A percentile compares a stretch with the other conserved stretches of the same genome.
Evolutionary conservation across 2,329 filamentous ascomycete genomes (phyloP).

Genomic region (Coniochaeta ligniaria): DNA sequence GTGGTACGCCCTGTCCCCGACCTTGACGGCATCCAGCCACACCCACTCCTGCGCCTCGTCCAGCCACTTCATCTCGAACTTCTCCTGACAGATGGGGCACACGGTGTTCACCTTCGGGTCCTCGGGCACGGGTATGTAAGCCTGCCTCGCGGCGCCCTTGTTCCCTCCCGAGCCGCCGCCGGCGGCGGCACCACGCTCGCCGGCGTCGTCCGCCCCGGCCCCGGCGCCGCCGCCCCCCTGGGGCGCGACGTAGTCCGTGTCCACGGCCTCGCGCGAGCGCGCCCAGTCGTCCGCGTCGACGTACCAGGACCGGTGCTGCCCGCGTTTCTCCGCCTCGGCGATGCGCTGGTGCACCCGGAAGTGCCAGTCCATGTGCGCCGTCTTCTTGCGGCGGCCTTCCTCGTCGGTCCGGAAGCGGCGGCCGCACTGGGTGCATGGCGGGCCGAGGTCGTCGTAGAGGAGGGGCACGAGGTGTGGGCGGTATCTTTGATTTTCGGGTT

Average conservation of each 20-base stretch:
- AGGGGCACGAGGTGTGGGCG: conserved; percentile 66
- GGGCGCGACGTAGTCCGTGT: conserved; percentile 44
- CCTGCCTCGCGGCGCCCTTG: conserved; percentile 35
- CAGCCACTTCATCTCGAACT: conserved; percentile 86
- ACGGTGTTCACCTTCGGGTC: conserved; percentile 68
- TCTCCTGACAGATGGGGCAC: conserved; percentile 93
- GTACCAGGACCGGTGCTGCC: conserved; percentile 91
- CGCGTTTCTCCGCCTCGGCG: conserved; percentile 76
- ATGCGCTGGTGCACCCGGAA: conserved; percentile 89
- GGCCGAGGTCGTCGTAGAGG: conserved; percentile 75
- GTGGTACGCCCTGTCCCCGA: conserved; percentile 78
- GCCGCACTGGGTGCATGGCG: conserved; percentile 87
- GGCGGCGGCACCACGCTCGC: conserved; percentile 30
- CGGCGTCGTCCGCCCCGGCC: conserved; percentile 22
- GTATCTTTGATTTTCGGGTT: conserved; percentile 6
- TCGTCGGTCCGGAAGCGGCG: conserved; percentile 71
- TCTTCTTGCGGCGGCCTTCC: conserved; percentile 78
- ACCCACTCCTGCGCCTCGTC: conserved; percentile 95
- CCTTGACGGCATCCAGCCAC: conserved; percentile 80
- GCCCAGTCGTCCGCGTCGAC: conserved; percentile 95
- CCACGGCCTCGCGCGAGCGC: conserved; percentile 71
- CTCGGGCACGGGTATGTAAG: conserved; percentile 79
- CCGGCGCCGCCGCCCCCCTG: conserved; percentile 16
- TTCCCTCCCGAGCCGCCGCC: conserved; percentile 24
- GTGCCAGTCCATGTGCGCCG: conserved; percentile 94